Evolutionary conservation across 768 basidiomycete species (phyloP), one percentile per base, ranked within the genome.

Genomic region (Bullera alba): DNA sequence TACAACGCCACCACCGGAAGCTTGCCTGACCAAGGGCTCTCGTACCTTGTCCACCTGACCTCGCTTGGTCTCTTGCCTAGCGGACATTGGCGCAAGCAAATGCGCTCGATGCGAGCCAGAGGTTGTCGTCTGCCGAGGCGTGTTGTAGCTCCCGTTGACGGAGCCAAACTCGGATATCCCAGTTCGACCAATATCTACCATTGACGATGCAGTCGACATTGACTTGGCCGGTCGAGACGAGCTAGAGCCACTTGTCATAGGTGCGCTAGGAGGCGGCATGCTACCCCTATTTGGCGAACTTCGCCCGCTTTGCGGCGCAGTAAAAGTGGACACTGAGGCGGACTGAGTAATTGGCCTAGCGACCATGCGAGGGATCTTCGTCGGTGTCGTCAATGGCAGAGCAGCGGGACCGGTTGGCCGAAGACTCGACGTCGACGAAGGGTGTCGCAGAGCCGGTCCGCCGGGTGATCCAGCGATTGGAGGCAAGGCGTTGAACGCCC

Each of bases 161-260:
- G 56, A 43, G 6, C 66, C 65, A 35, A 65, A 62, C 21, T 67
- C 63, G n/a, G 53, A 53, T n/a, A 67, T 48, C n/a, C n/a, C n/a
- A n/a, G n/a, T n/a, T 34, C 58, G 44, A 29, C 39, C 57, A 32
- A 60, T 39, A 22, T 59, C 58, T 3, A 55, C 51, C 49, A 63
- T 55, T 17, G 53, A 56, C 16, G 54, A 51, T 2, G 56, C 45
- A 28, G 34, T 50, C 38, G 53, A 42, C 49, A 58, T 54, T 2
- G 79, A 75, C 63, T 83, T 84, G 34, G 80, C 77, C 12, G 28
- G 80, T 77, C 27, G 88, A 86, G 2, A 83, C 47, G 78, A 75
- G 64, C 78, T 79, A 6, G 79, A 77, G 34, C 47, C 35, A 16
- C 49, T 22, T 16, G 57, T 42, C 46, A 54, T 34, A 22, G 41